Conservation (phyloP, 148 eudicot genomes). For the Nepenthes mirabilis region DNA sequence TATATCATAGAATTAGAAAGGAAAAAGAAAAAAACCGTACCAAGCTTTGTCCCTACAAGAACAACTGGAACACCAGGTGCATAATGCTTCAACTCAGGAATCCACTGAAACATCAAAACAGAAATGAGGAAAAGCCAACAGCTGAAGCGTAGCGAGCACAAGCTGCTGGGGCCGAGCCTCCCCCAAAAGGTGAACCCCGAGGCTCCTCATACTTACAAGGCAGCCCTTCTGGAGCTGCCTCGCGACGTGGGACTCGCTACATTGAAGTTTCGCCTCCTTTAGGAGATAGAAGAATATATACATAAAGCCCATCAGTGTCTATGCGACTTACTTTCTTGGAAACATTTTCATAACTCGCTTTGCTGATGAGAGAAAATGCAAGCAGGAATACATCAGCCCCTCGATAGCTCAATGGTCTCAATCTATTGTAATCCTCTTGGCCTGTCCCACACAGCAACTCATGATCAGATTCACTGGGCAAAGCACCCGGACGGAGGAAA, state of each 20-base stretch:
- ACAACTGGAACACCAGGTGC: constrained; percentile 83
- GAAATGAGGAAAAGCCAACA: constrained; percentile 3
- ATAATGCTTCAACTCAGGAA: constrained; percentile 81
- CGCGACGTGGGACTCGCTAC: too few relatives aligned
- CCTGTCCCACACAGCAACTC: constrained; percentile 10
- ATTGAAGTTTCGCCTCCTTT: neutral
- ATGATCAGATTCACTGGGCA: neutral
- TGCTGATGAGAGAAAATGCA: constrained; percentile 45
- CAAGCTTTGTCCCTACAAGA: constrained; percentile 86
- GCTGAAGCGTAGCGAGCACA: neutral
- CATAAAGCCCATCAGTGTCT: neutral
- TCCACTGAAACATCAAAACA: constrained; percentile 23
- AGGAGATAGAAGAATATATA: neutral
- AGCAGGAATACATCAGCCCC: constrained; percentile 18
- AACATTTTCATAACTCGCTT: constrained; percentile 42
- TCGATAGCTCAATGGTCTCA: constrained; percentile 10
- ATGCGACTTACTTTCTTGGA: constrained; percentile 27
- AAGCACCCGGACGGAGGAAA: neutral
- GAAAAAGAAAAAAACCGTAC: constrained; percentile 21
- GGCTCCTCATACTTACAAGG: too few relatives aligned
- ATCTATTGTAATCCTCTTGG: constrained; percentile 43
- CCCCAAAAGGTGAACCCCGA: too few relatives aligned
- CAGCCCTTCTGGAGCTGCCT: too few relatives aligned
- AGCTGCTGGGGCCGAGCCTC: too few relatives aligned
- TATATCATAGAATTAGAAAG: neutral